Base-by-base conservation (phyloP, 2,329 filamentous ascomycete genomes). In the Magnaporthiopsis incrustans region DNA sequence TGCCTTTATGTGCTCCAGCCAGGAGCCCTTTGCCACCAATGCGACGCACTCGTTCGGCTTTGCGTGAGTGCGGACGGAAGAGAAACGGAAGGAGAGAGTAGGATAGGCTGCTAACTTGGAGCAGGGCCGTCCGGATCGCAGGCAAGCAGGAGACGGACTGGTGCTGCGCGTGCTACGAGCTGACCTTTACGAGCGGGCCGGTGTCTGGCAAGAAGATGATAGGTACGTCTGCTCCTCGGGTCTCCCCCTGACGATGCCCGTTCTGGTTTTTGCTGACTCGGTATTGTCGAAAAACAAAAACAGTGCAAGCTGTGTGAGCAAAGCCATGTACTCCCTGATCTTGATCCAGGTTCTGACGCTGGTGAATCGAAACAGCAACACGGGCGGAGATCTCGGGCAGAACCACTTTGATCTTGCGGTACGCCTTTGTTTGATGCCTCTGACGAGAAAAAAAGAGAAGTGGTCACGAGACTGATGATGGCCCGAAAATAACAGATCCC, bases 121-220 rank as follows among this genome's bases (percentile, higher is more conserved):
- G n/a, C 22, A 53, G 44, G 26, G 81, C 82, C 61, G 80, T 80
- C 59, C 78, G 75, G 69, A 77, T 84, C 67, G 68, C 69, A 7
- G 78, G 77, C 63, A 72, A 64, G 56, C 77, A 72, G 62, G 81
- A 82, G 70, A 72, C 71, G 53, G 69, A 69, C 27, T 81, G 79
- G 76, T 84, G 82, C 72, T 83, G 82, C 69, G 80, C 72, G 26
- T 87, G 84, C 75, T 87, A 85, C 72, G 81, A 85, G 73, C 74
- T 87, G 64, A 84, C 83, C 15, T 86, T 87, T 70, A 86, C 82
- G 14, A 80, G 78, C 70, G 81, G 80, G 7, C 72, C 79, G 1
- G 77, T 85, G 25, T 69, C 72, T 58, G 83, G 84, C 61, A 86
- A 87, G 77, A 84, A 78, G 71, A 81, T 86, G 79, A 77, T 86